Conservation (phyloP, 202 grass and related monocot species). For the Panicum hallii region DNA sequence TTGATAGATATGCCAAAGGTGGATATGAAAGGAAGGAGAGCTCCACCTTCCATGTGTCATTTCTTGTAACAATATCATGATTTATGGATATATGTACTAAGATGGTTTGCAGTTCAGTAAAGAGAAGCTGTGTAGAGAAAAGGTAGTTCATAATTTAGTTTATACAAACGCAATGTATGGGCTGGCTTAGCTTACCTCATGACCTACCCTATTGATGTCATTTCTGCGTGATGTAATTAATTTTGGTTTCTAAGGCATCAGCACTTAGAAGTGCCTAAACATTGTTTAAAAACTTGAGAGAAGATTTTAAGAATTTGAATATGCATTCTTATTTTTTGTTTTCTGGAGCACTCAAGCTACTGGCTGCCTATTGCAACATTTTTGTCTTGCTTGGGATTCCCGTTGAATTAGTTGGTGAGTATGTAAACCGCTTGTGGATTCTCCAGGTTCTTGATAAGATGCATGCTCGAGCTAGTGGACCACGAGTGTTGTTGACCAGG, state of each 20-base stretch:
- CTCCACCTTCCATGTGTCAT: background rate
- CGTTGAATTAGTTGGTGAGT: background rate
- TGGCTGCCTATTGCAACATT: background rate
- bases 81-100: background rate
- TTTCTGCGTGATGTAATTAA: background rate
- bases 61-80: background rate
- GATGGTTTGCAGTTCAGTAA: background rate
- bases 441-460: slow-evolving; percentile 97
- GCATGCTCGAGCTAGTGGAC: slow-evolving; percentile 92
- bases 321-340: background rate
- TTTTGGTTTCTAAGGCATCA: background rate
- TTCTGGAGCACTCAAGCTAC: too few species aligned
- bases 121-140: background rate
- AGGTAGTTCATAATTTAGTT: background rate
- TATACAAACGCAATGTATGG: background rate
- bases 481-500: slow-evolving; percentile 75
- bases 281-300: slow-evolving; percentile 21
- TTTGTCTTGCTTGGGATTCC: slow-evolving; percentile 13
- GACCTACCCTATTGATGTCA: background rate
- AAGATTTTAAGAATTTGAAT: background rate
- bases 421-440: slow-evolving; percentile 8
- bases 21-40: background rate
- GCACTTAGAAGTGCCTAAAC: background rate
- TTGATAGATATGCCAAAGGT: background rate
- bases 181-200: background rate